A percentile compares a stretch with the other conserved stretches of the same genome.
These are phyloP conservation scores for Pyricularia pennisetigena DNA, from an alignment of 2,329 filamentous ascomycete species.

Conservation along the genomic window DNA sequence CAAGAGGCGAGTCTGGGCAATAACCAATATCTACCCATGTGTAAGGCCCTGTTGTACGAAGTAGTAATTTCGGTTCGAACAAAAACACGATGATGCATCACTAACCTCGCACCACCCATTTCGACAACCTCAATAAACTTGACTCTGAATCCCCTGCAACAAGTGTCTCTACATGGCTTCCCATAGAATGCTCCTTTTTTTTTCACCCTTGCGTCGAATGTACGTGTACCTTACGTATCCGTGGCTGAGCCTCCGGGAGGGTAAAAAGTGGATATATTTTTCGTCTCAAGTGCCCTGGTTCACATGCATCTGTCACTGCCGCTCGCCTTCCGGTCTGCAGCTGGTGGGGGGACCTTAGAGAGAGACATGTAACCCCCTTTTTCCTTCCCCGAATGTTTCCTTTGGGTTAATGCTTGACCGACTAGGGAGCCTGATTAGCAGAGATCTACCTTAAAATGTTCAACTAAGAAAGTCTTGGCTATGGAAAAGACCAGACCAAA, in stretches of 20 bases:
- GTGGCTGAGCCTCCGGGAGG: background rate
- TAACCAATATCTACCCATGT: background rate
- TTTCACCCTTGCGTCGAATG: background rate
- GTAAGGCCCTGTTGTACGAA: background rate
- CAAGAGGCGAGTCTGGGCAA: background rate
- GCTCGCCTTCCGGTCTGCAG: slow-evolving; percentile 4
- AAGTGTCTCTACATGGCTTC: background rate
- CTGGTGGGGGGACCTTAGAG: background rate
- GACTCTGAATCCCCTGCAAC: background rate
- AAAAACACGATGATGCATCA: background rate
- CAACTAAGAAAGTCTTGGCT: background rate
- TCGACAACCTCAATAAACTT: background rate
- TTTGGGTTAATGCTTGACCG: background rate
- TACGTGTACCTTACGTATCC: background rate
- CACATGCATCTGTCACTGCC: slow-evolving; percentile 4
- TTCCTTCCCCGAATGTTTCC: background rate
- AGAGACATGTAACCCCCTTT: background rate
- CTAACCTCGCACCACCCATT: background rate
- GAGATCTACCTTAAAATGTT: background rate
- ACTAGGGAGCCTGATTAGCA: background rate
- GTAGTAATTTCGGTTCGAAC: background rate
- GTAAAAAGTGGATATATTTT: background rate
- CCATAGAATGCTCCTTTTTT: background rate
- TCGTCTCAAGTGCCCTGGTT: slow-evolving; percentile 3
- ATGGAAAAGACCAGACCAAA: background rate